These are phyloP conservation scores for Kappamyces sp. DNA, from an alignment of 192 early-diverging fungal species.

Conservation along the genomic window DNA sequence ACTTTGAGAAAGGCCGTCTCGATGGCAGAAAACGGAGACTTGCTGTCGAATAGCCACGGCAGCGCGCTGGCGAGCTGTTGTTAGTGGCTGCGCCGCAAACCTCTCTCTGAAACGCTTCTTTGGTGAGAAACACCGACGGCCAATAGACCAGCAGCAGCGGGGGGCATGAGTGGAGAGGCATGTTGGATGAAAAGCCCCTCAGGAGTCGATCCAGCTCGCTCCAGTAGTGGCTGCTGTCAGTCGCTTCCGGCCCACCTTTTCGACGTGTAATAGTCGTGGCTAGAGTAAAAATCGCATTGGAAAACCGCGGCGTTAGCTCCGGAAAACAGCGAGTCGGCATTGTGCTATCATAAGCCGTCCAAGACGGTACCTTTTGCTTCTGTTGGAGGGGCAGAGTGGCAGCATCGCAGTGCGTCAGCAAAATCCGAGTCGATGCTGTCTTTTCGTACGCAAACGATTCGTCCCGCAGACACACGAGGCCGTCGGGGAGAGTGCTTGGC, in stretches of 20 bases:
- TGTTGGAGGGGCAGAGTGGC: no score
- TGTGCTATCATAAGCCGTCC: conserved; percentile 11
- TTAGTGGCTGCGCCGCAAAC: background rate
- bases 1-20: conserved; percentile 5
- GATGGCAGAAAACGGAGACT: background rate
- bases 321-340: conserved; percentile 4
- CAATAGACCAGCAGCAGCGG: conserved; percentile 11
- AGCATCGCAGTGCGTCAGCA: background rate
- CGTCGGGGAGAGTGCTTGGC: background rate
- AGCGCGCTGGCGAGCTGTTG: background rate
- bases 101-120: background rate
- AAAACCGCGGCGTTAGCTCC: conserved; percentile 25
- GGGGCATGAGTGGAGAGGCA: background rate
- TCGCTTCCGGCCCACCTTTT: background rate
- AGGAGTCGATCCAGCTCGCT: background rate
- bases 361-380: no score
- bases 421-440: background rate
- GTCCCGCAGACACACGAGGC: background rate
- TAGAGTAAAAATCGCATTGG: conserved; percentile 21
- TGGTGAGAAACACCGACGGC: background rate
- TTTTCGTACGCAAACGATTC: no score
- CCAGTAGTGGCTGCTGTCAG: background rate
- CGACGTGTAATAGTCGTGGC: background rate
- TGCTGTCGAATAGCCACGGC: background rate
- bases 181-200: conserved; percentile 3